Base-by-base conservation (phyloP, 1,284 basidiomycete genomes). In the Mycena citricolor region DNA sequence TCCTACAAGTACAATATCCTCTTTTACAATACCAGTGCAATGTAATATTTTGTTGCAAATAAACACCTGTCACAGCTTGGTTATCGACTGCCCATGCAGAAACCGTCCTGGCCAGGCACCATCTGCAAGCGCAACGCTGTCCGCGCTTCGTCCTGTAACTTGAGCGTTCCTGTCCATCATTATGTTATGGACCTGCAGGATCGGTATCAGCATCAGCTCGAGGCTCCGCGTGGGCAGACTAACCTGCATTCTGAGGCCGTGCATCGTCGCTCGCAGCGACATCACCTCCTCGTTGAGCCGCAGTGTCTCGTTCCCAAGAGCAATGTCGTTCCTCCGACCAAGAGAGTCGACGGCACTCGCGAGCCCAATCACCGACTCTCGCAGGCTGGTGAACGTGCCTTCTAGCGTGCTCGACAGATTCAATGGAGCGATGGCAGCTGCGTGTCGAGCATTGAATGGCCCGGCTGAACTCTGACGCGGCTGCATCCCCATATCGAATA, bases 181-280 rank as follows among this genome's bases (percentile, higher is more conserved):
- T 48, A 85, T 74, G 37, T 73, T 70, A 55, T 83, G 82, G 29
- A 79, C 58, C 76, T 77, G 49, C 49, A 46, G n/a, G 44, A 21
- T 24, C 25, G 29, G 31, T 30, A 38, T 37, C 11, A 20, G 30
- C 42, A 45, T 39, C 48, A 42, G 10, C 21, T 11, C 26, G n/a
- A n/a, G n/a, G n/a, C n/a, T n/a, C n/a, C n/a, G n/a, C n/a, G n/a
- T n/a, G n/a, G n/a, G n/a, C n/a, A n/a, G n/a, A n/a, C n/a, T n/a
- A n/a, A 87, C 81, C 74, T 90, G 90, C 77, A 90, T 86, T 34
- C 90, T 72, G 48, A 94, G 64, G 0, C 88, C 87, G 50, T 89
- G 83, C 32, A 92, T 74, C 39, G 79, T 83, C 16, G 79, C 84
- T 44, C 86, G 74, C 44, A 93, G 58, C 8, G 81, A 79, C 47